phyloP scores from a whole-genome alignment of 768 basidiomycete species.

The Mycena amicta region DNA sequence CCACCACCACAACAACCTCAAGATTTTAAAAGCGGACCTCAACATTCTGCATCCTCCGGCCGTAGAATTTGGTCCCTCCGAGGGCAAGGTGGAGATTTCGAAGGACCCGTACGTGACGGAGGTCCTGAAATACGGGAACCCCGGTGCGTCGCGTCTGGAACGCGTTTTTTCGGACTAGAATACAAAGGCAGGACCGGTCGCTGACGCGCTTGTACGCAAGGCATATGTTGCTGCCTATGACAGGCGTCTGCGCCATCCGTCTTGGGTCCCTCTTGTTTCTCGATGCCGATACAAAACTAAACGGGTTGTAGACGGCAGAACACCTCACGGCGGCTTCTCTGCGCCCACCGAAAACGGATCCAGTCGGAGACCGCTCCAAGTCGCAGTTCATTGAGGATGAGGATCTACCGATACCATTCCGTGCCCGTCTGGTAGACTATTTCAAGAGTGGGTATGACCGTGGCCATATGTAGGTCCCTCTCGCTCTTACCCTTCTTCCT shows the following conservation, averaged over 20 bases:
- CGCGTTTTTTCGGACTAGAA: constrained; percentile 8
- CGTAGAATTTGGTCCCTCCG: constrained; percentile 13
- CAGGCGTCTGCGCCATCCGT: constrained; percentile 83
- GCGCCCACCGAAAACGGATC: constrained; percentile 40
- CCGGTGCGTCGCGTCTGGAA: constrained; percentile 51
- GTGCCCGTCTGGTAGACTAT: constrained; percentile 86
- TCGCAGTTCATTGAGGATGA: constrained; percentile 86
- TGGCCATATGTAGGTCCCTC: constrained; percentile 89
- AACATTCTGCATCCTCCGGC: constrained; percentile 21
- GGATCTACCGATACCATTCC: constrained; percentile 72
- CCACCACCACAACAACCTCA: constrained; percentile 26
- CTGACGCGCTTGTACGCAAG: constrained; percentile 75
- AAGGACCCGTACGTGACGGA: constrained; percentile 15
- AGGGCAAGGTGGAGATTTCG: constrained; percentile 17
- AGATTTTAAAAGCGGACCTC: constrained; percentile 22
- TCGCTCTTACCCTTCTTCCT: too few relatives aligned
- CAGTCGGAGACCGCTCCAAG: constrained; percentile 67
- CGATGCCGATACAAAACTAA: background rate
- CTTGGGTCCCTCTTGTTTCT: constrained; percentile 67
- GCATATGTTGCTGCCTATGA: constrained; percentile 93
- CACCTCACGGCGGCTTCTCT: constrained; percentile 84
- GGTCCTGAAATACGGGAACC: constrained; percentile 78
- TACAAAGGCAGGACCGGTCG: constrained; percentile 68
- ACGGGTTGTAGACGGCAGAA: constrained; percentile 79
- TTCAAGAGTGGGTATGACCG: constrained; percentile 93